phyloP scores from a whole-genome alignment of 2,329 filamentous ascomycete species.

The Bipolaris sorokiniana region DNA sequence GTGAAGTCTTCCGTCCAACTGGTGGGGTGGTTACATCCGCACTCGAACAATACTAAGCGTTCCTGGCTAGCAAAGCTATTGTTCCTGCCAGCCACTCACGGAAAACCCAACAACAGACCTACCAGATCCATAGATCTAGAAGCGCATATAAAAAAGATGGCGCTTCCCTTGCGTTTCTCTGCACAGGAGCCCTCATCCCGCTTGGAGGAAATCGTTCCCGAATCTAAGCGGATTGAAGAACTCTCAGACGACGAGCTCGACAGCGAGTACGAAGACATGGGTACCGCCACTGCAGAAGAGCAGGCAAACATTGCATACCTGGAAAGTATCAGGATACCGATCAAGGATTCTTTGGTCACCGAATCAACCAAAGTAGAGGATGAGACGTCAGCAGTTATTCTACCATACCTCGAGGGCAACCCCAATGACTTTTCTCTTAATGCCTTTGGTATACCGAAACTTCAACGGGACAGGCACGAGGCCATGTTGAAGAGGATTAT shows the following conservation, averaged over 20 bases:
- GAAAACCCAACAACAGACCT: conserved; percentile 16
- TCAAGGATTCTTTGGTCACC: conserved; percentile 71
- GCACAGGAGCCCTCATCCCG: conserved; percentile 31
- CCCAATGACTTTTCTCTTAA: conserved; percentile 65
- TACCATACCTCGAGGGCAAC: conserved; percentile 68
- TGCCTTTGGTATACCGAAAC: conserved; percentile 71
- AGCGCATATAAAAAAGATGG: conserved; percentile 32
- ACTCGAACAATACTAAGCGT: conserved; percentile 41
- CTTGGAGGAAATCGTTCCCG: conserved; percentile 36
- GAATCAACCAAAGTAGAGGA: conserved; percentile 72
- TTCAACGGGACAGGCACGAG: conserved; percentile 69
- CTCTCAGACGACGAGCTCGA: conserved; percentile 41
- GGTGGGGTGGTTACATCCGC: conserved; percentile 11
- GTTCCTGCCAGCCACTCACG: conserved; percentile 32
- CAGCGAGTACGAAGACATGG: conserved; percentile 48
- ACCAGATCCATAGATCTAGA: conserved; percentile 2
- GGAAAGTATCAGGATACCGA: conserved; percentile 54
- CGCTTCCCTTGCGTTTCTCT: conserved; percentile 28
- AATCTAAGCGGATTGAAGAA: conserved; percentile 42
- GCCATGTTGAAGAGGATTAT: conserved; percentile 65
- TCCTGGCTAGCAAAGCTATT: conserved; percentile 27
- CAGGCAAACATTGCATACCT: conserved; percentile 39
- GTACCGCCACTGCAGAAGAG: conserved; percentile 34
- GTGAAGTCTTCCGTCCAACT: conserved; percentile 4
- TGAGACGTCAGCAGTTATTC: conserved; percentile 69